Conservation (phyloP, 768 basidiomycete genomes). For the Boletus pseudopeckii region DNA sequence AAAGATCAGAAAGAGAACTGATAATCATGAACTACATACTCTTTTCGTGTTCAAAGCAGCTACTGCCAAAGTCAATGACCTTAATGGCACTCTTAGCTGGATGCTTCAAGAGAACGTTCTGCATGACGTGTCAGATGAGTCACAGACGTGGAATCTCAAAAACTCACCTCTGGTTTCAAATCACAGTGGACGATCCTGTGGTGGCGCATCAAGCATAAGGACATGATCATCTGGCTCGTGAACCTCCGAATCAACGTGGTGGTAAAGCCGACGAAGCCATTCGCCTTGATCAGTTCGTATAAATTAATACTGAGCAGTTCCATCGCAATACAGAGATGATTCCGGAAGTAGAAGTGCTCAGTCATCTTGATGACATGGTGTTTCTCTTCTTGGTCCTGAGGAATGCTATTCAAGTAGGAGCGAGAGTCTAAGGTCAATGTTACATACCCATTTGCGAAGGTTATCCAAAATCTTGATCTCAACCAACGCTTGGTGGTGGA, state of each 20-base stretch:
- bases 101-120: conserved; percentile 95
- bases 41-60: conserved; percentile 98
- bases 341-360: conserved; percentile 97
- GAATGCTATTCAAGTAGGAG: not conserved
- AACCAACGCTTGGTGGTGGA: conserved; percentile 97
- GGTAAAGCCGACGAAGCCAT: conserved; percentile 97
- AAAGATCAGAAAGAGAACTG: conserved; percentile 5
- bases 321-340: conserved; percentile 97
- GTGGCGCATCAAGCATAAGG: conserved; percentile 89
- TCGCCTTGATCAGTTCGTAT: conserved; percentile 98
- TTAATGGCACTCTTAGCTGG: conserved; percentile 96
- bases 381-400: conserved; percentile 94
- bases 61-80: conserved; percentile 98
- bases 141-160: not conserved
- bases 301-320: conserved; percentile 97
- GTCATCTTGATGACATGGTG: conserved; percentile 98
- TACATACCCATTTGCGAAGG: conserved; percentile 92
- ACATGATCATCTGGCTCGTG: conserved; percentile 92
- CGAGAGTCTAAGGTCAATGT: not conserved
- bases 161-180: conserved; percentile 90
- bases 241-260: conserved; percentile 93
- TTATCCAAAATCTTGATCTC: conserved; percentile 99
- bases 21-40: conserved; percentile 51
- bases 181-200: conserved; percentile 99
- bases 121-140: conserved; percentile 6